These are phyloP conservation scores for Talaromyces sp. DNA, from an alignment of 2,329 filamentous ascomycete species.

Conservation along the genomic window DNA sequence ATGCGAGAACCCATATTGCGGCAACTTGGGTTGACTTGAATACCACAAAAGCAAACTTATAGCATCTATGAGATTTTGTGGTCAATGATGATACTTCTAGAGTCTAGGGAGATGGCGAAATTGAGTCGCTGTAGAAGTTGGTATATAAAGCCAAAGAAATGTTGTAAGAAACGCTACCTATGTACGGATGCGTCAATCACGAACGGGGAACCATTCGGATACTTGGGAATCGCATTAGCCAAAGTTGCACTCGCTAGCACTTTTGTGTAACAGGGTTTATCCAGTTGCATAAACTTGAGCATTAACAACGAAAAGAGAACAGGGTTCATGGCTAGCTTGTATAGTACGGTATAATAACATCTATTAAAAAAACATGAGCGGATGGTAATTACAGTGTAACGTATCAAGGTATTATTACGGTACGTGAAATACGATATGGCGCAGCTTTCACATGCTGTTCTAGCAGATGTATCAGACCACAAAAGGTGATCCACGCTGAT, in stretches of 20 bases:
- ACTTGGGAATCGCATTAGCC: background rate
- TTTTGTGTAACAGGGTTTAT: background rate
- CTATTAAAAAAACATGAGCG: too few species aligned
- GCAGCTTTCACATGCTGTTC: background rate
- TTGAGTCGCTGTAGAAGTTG: background rate
- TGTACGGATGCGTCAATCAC: background rate
- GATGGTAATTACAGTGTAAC: background rate
- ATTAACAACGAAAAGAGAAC: background rate
- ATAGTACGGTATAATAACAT: too few species aligned
- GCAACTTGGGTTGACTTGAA: background rate
- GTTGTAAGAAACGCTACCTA: background rate
- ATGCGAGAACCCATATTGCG: constrained; percentile 11
- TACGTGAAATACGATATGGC: background rate
- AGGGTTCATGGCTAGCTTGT: background rate
- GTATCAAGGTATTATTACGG: background rate
- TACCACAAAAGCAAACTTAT: background rate
- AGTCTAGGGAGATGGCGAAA: background rate
- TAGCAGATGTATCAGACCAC: background rate
- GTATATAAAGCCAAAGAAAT: background rate
- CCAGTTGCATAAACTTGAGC: background rate
- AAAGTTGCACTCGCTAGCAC: background rate
- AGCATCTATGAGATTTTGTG: background rate
- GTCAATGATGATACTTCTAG: background rate
- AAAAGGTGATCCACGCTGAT: background rate
- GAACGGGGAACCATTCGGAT: background rate